Conservation (phyloP, 805 yeast genomes). For the Blastobotrys robertii region DNA sequence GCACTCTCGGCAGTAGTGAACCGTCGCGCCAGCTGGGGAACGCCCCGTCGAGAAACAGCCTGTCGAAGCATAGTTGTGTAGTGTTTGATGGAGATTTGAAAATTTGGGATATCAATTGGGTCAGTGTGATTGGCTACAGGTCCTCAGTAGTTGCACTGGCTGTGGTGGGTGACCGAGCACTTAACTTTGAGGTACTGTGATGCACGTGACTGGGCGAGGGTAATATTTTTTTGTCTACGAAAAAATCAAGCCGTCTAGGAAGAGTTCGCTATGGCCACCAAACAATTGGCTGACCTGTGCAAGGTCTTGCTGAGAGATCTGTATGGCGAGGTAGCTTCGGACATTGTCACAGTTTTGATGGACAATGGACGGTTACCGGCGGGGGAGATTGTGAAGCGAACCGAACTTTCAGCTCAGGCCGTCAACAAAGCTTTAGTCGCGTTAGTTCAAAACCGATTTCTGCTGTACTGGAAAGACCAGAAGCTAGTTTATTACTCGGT, state of each 20-base stretch:
- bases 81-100: background rate
- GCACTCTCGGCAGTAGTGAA: conserved; percentile 20
- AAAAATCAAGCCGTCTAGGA: no score
- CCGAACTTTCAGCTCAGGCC: conserved; percentile 38
- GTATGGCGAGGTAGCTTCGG: conserved; percentile 67
- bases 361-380: conserved; percentile 59
- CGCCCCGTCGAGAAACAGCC: background rate
- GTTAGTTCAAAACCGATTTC: conserved; percentile 69
- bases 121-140: no score
- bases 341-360: conserved; percentile 48
- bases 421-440: conserved; percentile 64
- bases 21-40: conserved; percentile 12
- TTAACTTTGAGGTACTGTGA: no score
- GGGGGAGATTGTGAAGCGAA: conserved; percentile 37
- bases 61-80: background rate
- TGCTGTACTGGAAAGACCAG: conserved; percentile 50
- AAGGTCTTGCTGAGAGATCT: conserved; percentile 23
- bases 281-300: conserved; percentile 20
- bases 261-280: conserved; percentile 5
- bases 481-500: conserved; percentile 39
- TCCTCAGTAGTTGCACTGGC: no score
- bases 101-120: no score
- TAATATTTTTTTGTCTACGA: no score
- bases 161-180: no score
- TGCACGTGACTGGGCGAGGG: no score